Conservation (phyloP, 371 early-diverging fungal species). For the Actinomucor elegans region DNA sequence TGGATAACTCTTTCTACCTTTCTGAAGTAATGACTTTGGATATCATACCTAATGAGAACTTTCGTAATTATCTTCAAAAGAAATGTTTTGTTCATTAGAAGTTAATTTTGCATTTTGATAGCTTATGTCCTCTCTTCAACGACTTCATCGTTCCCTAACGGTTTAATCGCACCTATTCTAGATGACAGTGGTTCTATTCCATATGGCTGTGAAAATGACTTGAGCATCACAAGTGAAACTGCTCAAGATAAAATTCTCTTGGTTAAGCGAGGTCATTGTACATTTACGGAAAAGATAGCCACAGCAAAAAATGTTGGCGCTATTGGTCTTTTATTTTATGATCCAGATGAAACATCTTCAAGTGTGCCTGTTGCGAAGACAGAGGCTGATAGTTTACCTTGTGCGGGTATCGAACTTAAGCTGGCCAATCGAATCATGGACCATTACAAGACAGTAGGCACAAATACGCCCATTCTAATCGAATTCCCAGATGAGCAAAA, state of each 20-base stretch:
- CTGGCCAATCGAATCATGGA: slow-evolving; percentile 22
- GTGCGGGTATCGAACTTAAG: slow-evolving; percentile 33
- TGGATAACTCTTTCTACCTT: slow-evolving; percentile 40
- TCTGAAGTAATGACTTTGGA: slow-evolving; percentile 13
- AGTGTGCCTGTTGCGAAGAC: slow-evolving; percentile 7
- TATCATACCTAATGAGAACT: slow-evolving; percentile 14
- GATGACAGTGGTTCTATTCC: neutral
- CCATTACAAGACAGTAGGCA: neutral
- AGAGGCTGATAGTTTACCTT: slow-evolving; percentile 28
- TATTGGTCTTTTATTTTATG: slow-evolving; percentile 54
- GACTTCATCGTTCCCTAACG: slow-evolving; percentile 23
- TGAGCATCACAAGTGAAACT: slow-evolving; percentile 5
- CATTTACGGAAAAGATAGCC: slow-evolving; percentile 45
- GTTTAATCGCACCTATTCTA: slow-evolving; percentile 18
- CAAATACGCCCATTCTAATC: neutral
- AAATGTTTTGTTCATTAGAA: slow-evolving; percentile 16
- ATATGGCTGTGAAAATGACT: slow-evolving; percentile 33
- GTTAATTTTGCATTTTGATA: slow-evolving; percentile 19
- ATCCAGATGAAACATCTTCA: slow-evolving; percentile 13
- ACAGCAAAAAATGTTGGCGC: slow-evolving; percentile 43
- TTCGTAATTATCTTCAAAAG: slow-evolving; percentile 16
- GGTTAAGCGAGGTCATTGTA: slow-evolving; percentile 53
- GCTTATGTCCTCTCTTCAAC: slow-evolving; percentile 29
- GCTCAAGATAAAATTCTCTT: slow-evolving; percentile 38
- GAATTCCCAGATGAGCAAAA: slow-evolving; percentile 19